Evolutionary conservation across 352 stramenopile genomes (phyloP), one percentile per base, ranked within the genome.

Genomic region (Plasmopara muralis): DNA sequence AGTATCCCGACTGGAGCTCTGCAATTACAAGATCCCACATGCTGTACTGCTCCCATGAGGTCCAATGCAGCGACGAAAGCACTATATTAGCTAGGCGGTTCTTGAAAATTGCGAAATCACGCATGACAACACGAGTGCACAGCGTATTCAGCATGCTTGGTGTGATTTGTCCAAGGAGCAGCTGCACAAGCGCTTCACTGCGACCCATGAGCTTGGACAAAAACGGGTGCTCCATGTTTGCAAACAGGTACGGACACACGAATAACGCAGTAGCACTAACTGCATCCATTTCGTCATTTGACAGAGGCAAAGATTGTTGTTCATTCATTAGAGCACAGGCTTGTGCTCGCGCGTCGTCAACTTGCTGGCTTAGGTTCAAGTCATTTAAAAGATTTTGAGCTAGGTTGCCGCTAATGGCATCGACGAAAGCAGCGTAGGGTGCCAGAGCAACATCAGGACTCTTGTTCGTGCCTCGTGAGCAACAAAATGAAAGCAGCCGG

Each of bases 11-110:
- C 42, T 89, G 77, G 6, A 83, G 70, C 49, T 93, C 83, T 0
- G 73, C 65, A 0, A 88, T 51, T 6, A 91, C 70, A 12, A 93
- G 64, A 55, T 93, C 83, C 83, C 83, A 93, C 51, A 89, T 66
- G 1, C 71, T 72, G 40, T 76, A 86, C 57, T 93, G 83, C 46
- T 93, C 80, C 80, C 80, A 93, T 14, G 83, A 90, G 12, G 60
- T 89, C 83, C 83, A 93, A 46, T 85, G 62, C 10, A 93, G 61
- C 13, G 83, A 93, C 25, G 80, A 80, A 6, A 91, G 59, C 14
- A 93, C 54, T 3, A 89, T 68, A 37, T 82, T 91, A 13, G 80
- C 66, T 13, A 89, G 57, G 1, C 76, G 80, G n/a, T 68, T 77
- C 44, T 75, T 74, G 37, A 90, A 82, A 42, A 93, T 66, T 6